Evolutionary conservation across 495 filamentous ascomycete species (phyloP).

Genomic region (Penicillium malachiteum): DNA sequence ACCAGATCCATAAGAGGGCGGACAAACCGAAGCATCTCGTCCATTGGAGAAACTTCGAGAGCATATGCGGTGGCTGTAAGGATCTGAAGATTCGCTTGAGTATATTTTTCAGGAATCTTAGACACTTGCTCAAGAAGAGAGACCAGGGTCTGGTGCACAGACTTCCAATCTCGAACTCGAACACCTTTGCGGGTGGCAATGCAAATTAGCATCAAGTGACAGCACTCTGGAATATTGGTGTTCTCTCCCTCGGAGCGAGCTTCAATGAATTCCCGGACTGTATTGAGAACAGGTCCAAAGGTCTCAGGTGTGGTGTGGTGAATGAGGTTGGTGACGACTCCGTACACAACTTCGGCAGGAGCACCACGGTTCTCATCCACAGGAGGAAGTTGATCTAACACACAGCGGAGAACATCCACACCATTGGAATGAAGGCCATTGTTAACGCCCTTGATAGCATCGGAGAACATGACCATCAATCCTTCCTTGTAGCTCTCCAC

Average conservation of each 20-base stretch:
- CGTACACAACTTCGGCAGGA: conserved; percentile 62
- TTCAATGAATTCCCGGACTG: conserved; percentile 52
- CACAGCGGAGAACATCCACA: conserved; percentile 61
- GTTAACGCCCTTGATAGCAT: conserved; percentile 82
- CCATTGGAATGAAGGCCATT: conserved; percentile 78
- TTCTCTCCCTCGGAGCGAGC: conserved; percentile 29
- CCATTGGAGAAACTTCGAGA: conserved; percentile 75
- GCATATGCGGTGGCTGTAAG: conserved; percentile 64
- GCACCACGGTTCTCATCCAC: conserved; percentile 46
- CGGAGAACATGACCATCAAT: conserved; percentile 84
- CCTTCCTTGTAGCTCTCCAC: conserved; percentile 69
- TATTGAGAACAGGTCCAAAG: conserved; percentile 57
- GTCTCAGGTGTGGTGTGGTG: conserved; percentile 76
- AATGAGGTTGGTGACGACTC: conserved; percentile 73
- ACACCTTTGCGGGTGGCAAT: conserved; percentile 74
- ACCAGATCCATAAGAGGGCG: conserved; percentile 62
- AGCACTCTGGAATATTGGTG: conserved; percentile 50
- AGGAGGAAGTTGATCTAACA: conserved; percentile 54
- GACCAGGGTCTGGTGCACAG: conserved; percentile 57
- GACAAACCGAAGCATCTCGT: conserved; percentile 68
- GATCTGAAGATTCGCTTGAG: conserved; percentile 54
- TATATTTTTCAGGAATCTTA: conserved; percentile 37
- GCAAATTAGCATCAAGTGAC: conserved; percentile 64
- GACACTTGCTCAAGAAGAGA: conserved; percentile 50
- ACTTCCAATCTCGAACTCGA: conserved; percentile 71